phyloP scores from a whole-genome alignment of 192 early-diverging fungal species.

The Dimargaris cristalligena region DNA sequence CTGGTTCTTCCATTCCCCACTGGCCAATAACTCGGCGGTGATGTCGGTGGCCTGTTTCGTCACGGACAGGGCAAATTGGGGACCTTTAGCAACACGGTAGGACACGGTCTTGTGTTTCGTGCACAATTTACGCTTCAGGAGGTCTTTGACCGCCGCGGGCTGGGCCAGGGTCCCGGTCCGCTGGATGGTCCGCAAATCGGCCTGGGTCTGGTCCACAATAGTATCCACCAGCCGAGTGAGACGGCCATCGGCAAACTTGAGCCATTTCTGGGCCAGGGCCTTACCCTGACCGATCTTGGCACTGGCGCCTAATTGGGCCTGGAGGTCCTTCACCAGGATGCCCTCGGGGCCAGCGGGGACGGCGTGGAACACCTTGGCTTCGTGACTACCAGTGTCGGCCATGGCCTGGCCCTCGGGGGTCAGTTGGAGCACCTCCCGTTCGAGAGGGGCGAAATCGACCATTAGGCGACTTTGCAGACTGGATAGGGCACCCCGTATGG shows the following conservation, averaged over 20 bases:
- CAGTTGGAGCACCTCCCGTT: constrained; percentile 61
- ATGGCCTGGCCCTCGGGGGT: constrained; percentile 81
- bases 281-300: constrained; percentile 88
- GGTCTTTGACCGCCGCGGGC: constrained; percentile 49
- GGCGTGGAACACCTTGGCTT: constrained; percentile 78
- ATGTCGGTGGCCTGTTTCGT: constrained; percentile 88
- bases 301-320: constrained; percentile 49
- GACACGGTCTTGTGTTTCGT: constrained; percentile 57
- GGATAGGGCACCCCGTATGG: neutral
- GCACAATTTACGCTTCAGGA: constrained; percentile 57
- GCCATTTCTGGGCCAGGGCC: constrained; percentile 97
- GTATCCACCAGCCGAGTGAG: constrained; percentile 59
- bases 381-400: constrained; percentile 75
- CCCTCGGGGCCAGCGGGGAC: constrained; percentile 66
- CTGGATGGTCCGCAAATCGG: constrained; percentile 51
- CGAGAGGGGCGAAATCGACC: constrained; percentile 61
- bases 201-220: constrained; percentile 71
- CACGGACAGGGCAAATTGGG: constrained; percentile 69
- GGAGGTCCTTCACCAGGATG: constrained; percentile 70
- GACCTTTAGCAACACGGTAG: constrained; percentile 74
- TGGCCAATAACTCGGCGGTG: constrained; percentile 79
- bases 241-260: constrained; percentile 59
- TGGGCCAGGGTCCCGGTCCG: constrained; percentile 40
- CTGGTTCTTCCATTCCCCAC: constrained; percentile 86
- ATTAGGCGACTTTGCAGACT: constrained; percentile 35